Evolutionary conservation across 768 basidiomycete species (phyloP), one percentile per base, ranked within the genome.

Genomic region (Pholiota molesta): DNA sequence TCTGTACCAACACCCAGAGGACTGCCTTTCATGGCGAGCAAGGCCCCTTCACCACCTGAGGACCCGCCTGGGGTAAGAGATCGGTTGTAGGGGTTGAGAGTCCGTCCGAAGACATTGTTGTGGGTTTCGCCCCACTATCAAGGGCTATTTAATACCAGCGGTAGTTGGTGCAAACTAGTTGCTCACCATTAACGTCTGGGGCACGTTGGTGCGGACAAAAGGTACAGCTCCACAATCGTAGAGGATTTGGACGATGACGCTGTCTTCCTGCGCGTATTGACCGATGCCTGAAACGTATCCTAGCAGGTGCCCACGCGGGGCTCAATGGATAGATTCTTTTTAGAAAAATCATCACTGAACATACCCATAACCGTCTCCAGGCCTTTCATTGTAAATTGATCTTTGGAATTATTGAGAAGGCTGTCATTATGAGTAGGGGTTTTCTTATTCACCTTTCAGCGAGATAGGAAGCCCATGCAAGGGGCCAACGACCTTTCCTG

Each of bases 241-340:
- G 21, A 94, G 74, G 33, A 91, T 82, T 55, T 90, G 85, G 13
- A 85, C 86, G 0, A 94, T 75, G 2, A 85, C 84, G 0, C 88
- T 77, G 62, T 92, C 84, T 49, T 81, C 75, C 33, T 85, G 76
- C 0, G 87, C 83, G 55, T 79, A 81, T 60, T 83, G 77, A 3
- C 87, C 90, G n/a, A 92, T 79, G 83, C 86, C 88, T 10, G 89
- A 86, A 5, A 87, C 87, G 67, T 92, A 94, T 0, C 91, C 89
- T 87, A 28, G n/a, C n/a, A n/a, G 19, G 21, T 21, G 21, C 13
- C 11, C 6, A 5, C 8, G 17, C 26, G 17, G 21, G 33, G 13
- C 17, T 45, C 19, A 17, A 16, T 19, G 57, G 9, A 23, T 52
- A 0, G 52, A 21, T 61, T n/a, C n/a, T n/a, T 3, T 35, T 26